Conservation (phyloP, 768 basidiomycete genomes). For the Suillus americanus region DNA sequence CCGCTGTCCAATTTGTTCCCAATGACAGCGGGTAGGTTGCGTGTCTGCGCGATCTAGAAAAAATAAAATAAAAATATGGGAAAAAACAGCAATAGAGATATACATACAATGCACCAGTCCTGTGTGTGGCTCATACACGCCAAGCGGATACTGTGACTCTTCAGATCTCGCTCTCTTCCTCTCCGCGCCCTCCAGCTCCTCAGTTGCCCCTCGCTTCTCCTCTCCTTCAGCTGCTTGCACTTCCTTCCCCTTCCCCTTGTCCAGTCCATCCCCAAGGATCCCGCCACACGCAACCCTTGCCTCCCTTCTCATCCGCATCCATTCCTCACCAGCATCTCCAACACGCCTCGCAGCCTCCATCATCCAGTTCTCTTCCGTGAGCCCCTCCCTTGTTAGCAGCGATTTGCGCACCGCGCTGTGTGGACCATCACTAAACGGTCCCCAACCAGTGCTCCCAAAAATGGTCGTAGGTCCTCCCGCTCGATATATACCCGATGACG, state of each 20-base stretch:
- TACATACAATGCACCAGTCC: constrained; percentile 71
- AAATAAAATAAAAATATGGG: constrained; percentile 7
- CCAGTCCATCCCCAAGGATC: constrained; percentile 33
- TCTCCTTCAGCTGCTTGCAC: constrained; percentile 30
- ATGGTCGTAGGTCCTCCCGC: constrained; percentile 92
- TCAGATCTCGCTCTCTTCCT: constrained; percentile 30
- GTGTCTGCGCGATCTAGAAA: constrained; percentile 70
- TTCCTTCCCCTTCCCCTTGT: constrained; percentile 31
- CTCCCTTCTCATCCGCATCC: constrained; percentile 57
- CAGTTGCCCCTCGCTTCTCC: constrained; percentile 24
- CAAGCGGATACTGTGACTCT: constrained; percentile 46
- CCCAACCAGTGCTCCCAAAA: constrained; percentile 81
- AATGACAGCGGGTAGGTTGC: constrained; percentile 65
- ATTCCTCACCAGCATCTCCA: constrained; percentile 61
- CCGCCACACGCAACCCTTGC: constrained; percentile 53
- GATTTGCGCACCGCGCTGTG: constrained; percentile 83
- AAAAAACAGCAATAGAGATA: constrained; percentile 3
- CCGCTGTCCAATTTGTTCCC: constrained; percentile 57
- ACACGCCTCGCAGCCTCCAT: constrained; percentile 68
- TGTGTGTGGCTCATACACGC: constrained; percentile 83
- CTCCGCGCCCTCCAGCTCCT: constrained; percentile 22
- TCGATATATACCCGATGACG: constrained; percentile 67
- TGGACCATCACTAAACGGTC: constrained; percentile 87
- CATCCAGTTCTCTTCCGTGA: constrained; percentile 95
- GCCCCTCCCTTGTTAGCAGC: constrained; percentile 72